phyloP scores from a whole-genome alignment of 495 filamentous ascomycete genomes.

The Penicillium bovifimosum region DNA sequence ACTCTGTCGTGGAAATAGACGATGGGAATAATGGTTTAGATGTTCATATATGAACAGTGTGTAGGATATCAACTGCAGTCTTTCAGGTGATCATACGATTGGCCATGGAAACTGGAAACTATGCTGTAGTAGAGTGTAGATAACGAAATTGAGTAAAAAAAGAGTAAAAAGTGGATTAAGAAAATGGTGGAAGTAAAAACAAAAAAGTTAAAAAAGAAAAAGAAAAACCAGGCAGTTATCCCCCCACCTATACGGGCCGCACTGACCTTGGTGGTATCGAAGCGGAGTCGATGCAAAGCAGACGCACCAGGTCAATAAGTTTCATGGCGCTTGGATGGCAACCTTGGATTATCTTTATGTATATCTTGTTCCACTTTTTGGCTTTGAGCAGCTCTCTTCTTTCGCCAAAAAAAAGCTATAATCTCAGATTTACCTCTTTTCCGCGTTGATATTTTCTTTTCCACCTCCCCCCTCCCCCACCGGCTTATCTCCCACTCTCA shows the following conservation, averaged over 20 bases:
- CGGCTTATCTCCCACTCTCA: conserved; percentile 4
- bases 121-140: no score
- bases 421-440: conserved; percentile 7
- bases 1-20: background rate
- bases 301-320: conserved; percentile 13
- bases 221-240: background rate
- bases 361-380: conserved; percentile 21
- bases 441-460: background rate
- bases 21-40: background rate
- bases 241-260: conserved; percentile 3
- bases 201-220: background rate
- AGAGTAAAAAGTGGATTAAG: background rate
- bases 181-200: background rate
- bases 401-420: background rate
- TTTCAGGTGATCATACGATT: background rate
- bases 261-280: conserved; percentile 13
- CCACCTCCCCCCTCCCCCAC: no score
- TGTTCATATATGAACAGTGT: no score
- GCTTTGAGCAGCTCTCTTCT: background rate
- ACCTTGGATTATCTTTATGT: conserved; percentile 18
- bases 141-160: background rate
- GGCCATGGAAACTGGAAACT: background rate
- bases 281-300: conserved; percentile 22
- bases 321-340: conserved; percentile 12
- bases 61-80: background rate